Evolutionary conservation across 352 stramenopile genomes (phyloP), one percentile per base, ranked within the genome.

Genomic region (Blastocystis sp.): DNA sequence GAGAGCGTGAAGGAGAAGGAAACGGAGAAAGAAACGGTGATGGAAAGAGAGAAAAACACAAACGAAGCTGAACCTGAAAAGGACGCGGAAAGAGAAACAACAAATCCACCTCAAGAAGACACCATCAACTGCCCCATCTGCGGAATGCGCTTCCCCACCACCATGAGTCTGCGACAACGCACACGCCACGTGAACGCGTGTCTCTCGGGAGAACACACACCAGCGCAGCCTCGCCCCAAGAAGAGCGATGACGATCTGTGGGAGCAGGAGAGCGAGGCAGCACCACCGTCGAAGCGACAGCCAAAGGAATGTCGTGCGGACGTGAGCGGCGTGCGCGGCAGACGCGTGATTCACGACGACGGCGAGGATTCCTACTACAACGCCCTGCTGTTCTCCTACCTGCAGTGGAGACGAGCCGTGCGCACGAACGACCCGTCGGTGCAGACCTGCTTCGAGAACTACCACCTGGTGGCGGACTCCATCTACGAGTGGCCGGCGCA

Each of bases 51-150:
- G 45, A 55, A 55, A 16, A 6, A 6, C 9, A 55, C 45, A 55
- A 0, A n/a, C n/a, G n/a, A n/a, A n/a, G n/a, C n/a, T n/a, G n/a
- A n/a, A n/a, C n/a, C n/a, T n/a, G n/a, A n/a, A n/a, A n/a, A n/a
- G n/a, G n/a, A n/a, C n/a, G n/a, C n/a, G n/a, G n/a, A n/a, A n/a
- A n/a, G n/a, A n/a, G n/a, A n/a, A n/a, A n/a, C n/a, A n/a, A n/a
- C n/a, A n/a, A n/a, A n/a, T n/a, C n/a, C n/a, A n/a, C n/a, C n/a
- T n/a, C n/a, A n/a, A n/a, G n/a, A n/a, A n/a, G 31, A 50, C 29
- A 74, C 31, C 31, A 39, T 33, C 65, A 1, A 6, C 66, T 89
- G 79, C 26, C 79, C 79, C n/a, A 79, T 89, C n/a, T 89, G 79
- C 29, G 33, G 35, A 24, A 26, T 33, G 10, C 9, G 16, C 13